Evolutionary conservation across 768 basidiomycete genomes (phyloP), one percentile per base, ranked within the genome.

Genomic region (Pisolithus sp.): DNA sequence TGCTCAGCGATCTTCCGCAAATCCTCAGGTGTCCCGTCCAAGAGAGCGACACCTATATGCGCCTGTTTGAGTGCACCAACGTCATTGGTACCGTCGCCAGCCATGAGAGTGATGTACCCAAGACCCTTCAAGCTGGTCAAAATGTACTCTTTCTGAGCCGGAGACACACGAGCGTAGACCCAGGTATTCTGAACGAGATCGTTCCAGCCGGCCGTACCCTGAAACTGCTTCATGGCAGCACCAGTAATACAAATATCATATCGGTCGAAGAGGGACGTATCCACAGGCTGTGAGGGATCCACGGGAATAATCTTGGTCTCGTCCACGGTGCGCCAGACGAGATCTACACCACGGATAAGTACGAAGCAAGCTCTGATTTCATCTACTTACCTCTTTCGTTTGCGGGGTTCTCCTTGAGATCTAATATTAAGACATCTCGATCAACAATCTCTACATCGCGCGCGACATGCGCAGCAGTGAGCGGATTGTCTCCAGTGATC

Each of bases 241-340:
- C 96, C 96, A 3, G 96, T 98, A 59, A 98, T 79, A 67, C 96
- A 98, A 57, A 99, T 93, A 67, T 99, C 96, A 70, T 94, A 98
- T 46, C 86, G 67, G 44, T 87, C 78, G 60, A 97, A 85, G 13
- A 98, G 76, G 0, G 80, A 72, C 37, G 67, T 64, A 69, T 98
- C 94, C 43, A 97, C 68, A 0, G 92, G 89, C 50, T 87, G 74
- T 1, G 77, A 65, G 0, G 92, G 86, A 64, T 95, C 76, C 46
- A 96, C 89, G 9, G 90, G 79, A 57, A 97, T 94, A 54, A 93
- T 72, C 60, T 85, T 93, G 56, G 74, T 80, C 62, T 98, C 96
- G 59, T 97, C 91, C n/a, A 95, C 86, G 12, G 88, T 91, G 17
- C 88, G 82, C 94, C 93, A 99, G 24, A 82, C 82, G 34, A 99